Evolutionary conservation across 2,329 filamentous ascomycete species (phyloP), one percentile per base, ranked within the genome.

Genomic region (Fusarium compactum): DNA sequence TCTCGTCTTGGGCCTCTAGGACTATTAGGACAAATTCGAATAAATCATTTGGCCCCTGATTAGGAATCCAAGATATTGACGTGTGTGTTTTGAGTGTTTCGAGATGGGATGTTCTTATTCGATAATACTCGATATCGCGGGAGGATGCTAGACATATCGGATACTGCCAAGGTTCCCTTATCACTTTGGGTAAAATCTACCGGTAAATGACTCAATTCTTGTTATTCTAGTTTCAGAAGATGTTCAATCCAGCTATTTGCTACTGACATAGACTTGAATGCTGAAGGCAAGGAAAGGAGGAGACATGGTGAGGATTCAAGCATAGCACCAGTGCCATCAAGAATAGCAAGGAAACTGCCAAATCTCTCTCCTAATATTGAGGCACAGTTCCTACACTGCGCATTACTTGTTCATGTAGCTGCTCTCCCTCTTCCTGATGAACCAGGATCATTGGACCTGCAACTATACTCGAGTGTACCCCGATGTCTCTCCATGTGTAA

Each of bases 1-100:
- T 46, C 24, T 34, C 15, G 5, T 10, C 14, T 5, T 34, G n/a
- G 45, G 16, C 41, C 30, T 54, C 44, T 51, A 67, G 56, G 63
- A 62, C 38, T 62, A 16, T 41, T 55, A 62, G 48, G 56, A 62
- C 32, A 24, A 12, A 29, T 27, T 66, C 45, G 63, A 43, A 45
- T 43, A 7, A 7, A 46, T 38, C 12, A 18, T 10, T 34, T 29
- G 9, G 18, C 34, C 48, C 22, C 50, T 62, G 16, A 46, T 45
- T 6, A 50, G 44, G 40, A 45, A 40, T 38, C 7, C 46, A 22
- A 44, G 22, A 29, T 32, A 50, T 43, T 27, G n/a, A 51, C 41
- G 24, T 44, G 24, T 15, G 25, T 29, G 32, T 24, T 34, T 50
- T 29, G 34, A 29, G 38, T 12, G 34, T 20, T 29, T 47, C 29